Percentiles rank a stretch among this genome's conserved stretches.
These are phyloP conservation scores for Mycosphaerella sp. DNA, from an alignment of 2,329 filamentous ascomycete species.

Conservation along the genomic window DNA sequence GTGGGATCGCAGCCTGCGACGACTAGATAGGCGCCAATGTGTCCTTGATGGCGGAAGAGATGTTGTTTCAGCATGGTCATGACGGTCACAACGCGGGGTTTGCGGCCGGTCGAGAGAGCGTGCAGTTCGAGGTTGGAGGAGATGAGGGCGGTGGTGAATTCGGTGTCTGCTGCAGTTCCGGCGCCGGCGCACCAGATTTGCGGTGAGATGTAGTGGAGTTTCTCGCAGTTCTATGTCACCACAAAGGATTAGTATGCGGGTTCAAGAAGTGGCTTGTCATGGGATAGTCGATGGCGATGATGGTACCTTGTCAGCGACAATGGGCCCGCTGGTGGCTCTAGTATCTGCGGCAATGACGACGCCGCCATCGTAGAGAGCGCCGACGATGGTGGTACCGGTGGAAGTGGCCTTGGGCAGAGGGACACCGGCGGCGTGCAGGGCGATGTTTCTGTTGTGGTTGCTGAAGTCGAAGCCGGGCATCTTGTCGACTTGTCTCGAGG, in stretches of 20 bases:
- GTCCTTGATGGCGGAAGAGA: slow-evolving; percentile 94
- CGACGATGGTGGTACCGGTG: slow-evolving; percentile 97
- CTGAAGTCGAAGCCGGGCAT: slow-evolving; percentile 99
- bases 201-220: slow-evolving; percentile 96
- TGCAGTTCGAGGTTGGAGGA: slow-evolving; percentile 98
- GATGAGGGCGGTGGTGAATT: slow-evolving; percentile 98
- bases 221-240: slow-evolving; percentile 78
- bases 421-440: slow-evolving; percentile 86
- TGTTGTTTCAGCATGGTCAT: slow-evolving; percentile 99
- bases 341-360: slow-evolving; percentile 99
- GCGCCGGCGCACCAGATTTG: slow-evolving; percentile 99
- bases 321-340: slow-evolving; percentile 90
- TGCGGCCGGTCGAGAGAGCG: slow-evolving; percentile 89
- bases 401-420: slow-evolving; percentile 96
- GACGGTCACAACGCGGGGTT: slow-evolving; percentile 94
- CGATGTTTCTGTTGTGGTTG: slow-evolving; percentile 99
- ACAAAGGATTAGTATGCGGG: slow-evolving; percentile 5
- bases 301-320: slow-evolving; percentile 89
- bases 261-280: neutral
- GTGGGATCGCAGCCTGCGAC: slow-evolving; percentile 96
- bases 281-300: neutral
- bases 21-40: slow-evolving; percentile 97
- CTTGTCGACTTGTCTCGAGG: slow-evolving; percentile 1
- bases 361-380: slow-evolving; percentile 91
- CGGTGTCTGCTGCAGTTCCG: slow-evolving; percentile 94